These are phyloP conservation scores for Saprolegnia diclina DNA, from an alignment of 352 stramenopile species.

Conservation along the genomic window DNA sequence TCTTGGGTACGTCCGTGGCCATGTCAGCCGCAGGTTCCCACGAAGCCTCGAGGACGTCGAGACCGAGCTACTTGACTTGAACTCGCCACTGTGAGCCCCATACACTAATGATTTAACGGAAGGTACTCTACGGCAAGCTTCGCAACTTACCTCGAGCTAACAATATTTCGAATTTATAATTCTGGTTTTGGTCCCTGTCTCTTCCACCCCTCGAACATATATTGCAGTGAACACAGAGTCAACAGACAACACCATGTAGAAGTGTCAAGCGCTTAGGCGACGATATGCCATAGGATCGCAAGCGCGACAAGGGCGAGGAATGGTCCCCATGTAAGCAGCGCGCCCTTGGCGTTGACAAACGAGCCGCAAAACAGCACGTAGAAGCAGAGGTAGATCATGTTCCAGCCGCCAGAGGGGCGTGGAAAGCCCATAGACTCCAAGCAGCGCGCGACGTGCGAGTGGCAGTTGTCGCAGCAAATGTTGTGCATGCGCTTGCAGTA, in stretches of 20 bases:
- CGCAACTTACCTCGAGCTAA: too few species aligned
- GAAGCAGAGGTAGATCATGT: slow-evolving; percentile 24
- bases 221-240: too few species aligned
- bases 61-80: slow-evolving; percentile 29
- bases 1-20: not conserved
- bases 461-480: slow-evolving; percentile 96
- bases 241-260: too few species aligned
- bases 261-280: not conserved
- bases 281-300: not conserved
- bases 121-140: too few species aligned
- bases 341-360: slow-evolving; percentile 21
- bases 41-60: slow-evolving; percentile 29
- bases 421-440: slow-evolving; percentile 22
- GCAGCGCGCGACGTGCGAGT: slow-evolving; percentile 88
- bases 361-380: slow-evolving; percentile 19
- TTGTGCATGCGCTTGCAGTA: slow-evolving; percentile 95
- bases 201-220: too few species aligned
- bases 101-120: too few species aligned
- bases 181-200: too few species aligned
- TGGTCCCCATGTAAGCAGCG: slow-evolving; percentile 17
- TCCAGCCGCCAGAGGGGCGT: slow-evolving; percentile 12
- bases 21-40: slow-evolving; percentile 27
- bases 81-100: slow-evolving; percentile 29
- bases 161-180: too few species aligned
- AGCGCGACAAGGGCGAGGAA: slow-evolving; percentile 13